These are phyloP conservation scores for Clonostachys rosea DNA, from an alignment of 2,329 filamentous ascomycete genomes.

Conservation along the genomic window DNA sequence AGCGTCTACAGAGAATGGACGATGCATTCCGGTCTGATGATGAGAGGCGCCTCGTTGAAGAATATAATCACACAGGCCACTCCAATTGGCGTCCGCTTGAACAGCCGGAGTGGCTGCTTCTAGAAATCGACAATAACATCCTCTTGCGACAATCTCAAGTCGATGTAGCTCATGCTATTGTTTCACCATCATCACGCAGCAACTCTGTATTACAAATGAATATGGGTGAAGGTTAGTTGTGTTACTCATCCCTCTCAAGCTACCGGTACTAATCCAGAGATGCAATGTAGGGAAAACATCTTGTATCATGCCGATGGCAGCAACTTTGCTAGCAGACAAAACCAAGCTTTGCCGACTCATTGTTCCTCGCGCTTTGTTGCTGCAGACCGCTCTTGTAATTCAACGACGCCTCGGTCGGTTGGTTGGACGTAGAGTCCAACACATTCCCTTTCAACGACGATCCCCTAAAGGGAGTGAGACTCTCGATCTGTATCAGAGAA, in stretches of 20 bases:
- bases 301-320: constrained; percentile 63
- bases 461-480: constrained; percentile 28
- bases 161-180: constrained; percentile 54
- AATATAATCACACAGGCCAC: constrained; percentile 47
- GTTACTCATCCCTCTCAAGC: neutral
- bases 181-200: constrained; percentile 18
- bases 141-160: constrained; percentile 56
- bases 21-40: constrained; percentile 11
- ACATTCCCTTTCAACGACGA: constrained; percentile 52
- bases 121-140: constrained; percentile 61
- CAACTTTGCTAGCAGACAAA: constrained; percentile 44
- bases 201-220: constrained; percentile 62
- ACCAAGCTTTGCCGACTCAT: constrained; percentile 49
- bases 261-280: neutral
- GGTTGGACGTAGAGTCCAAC: constrained; percentile 42
- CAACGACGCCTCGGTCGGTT: constrained; percentile 47
- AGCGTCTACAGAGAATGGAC: constrained; percentile 36
- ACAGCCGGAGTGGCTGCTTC: constrained; percentile 54
- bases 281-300: constrained; percentile 59
- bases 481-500: constrained; percentile 11
- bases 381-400: constrained; percentile 53
- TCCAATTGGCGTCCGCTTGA: constrained; percentile 45
- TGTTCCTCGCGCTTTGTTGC: constrained; percentile 50
- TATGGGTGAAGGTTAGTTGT: constrained; percentile 52
- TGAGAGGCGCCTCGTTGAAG: constrained; percentile 40